Percentiles rank a stretch among this genome's conserved stretches.
phyloP scores from a whole-genome alignment of 495 filamentous ascomycete species.

The Trichoderma virens region DNA sequence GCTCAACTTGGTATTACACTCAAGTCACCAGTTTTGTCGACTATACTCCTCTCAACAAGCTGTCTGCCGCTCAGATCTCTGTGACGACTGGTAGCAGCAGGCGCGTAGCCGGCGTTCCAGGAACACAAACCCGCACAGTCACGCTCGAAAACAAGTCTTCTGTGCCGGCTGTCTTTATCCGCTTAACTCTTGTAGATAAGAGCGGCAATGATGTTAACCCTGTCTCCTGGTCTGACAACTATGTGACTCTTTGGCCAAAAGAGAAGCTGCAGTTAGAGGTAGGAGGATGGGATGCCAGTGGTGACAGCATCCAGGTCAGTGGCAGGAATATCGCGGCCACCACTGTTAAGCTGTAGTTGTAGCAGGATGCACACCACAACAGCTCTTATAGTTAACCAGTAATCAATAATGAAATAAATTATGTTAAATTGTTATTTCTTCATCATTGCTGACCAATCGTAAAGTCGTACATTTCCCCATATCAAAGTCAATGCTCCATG shows the following conservation, averaged over 20 bases:
- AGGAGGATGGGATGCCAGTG: conserved; percentile 15
- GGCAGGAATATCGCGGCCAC: conserved; percentile 21
- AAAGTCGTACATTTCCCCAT: neutral
- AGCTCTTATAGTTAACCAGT: neutral
- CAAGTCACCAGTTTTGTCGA: conserved; percentile 48
- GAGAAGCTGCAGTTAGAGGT: conserved; percentile 38
- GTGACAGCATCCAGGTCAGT: conserved; percentile 18
- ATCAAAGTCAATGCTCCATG: neutral
- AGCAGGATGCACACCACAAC: neutral
- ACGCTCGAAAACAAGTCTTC: conserved; percentile 44
- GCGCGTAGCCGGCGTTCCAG: neutral
- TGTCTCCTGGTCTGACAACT: conserved; percentile 54
- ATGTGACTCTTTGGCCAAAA: conserved; percentile 51
- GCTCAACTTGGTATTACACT: conserved; percentile 52
- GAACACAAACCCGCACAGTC: conserved; percentile 17
- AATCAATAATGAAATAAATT: neutral
- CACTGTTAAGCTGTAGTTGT: neutral
- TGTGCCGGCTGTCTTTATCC: conserved; percentile 51
- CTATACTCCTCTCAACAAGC: conserved; percentile 38
- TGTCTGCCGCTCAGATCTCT: conserved; percentile 32
- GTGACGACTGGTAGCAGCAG: conserved; percentile 10
- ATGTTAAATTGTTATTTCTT: neutral
- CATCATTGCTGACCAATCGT: neutral
- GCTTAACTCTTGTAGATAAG: conserved; percentile 37
- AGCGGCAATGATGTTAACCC: conserved; percentile 39